Evolutionary conservation across 345 rosid genomes (phyloP), one percentile per base, ranked within the genome.

Genomic region (Clausena lansium): DNA sequence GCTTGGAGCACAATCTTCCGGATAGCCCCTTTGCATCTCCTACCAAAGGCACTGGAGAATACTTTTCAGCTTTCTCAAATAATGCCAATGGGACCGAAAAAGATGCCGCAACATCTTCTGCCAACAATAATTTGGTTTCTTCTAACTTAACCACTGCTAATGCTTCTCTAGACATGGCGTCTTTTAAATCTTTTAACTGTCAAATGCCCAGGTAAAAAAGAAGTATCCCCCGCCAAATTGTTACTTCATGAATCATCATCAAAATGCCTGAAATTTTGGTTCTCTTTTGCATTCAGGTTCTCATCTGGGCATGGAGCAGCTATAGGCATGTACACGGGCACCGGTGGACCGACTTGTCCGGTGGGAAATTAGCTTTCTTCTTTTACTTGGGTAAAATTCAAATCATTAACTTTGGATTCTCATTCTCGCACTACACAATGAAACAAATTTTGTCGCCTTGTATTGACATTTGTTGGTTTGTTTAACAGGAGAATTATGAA

Each of bases 331-430:
- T 84, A 85, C 79, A 81, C 90, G 19, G 92, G 95, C 79, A 87
- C 94, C 2, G 93, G 89, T 11, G 97, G 94, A 25, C 93, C 98
- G 7, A 87, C 94, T 4, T 95, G 93, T 81, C 98, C 97, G 1
- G 93, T 95, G 73, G 98, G 98, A 78, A 91, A 93, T 79, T 94
- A 94, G 83, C 64, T 33, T 78, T 76, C 24, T 81, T 77, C 78
- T 76, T 45, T 61, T 77, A 65, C 80, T 47, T 75, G 73, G 88
- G 88, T 86, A 81, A 78, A 61, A 7, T 28, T 32, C 35, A 35
- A 8, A 20, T 35, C 11, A 33, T 2, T 15, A 52, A 50, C 85
- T 24, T 82, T 59, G 79, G 85, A 83, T 82, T 82, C 63, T 28
- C 1, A 13, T 36, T 0, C 9, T 70, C 22, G 9, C n/a, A n/a